Evolutionary conservation across 192 early-diverging fungal genomes (phyloP), one percentile per base, ranked within the genome.

Genomic region (Podila minutissima): DNA sequence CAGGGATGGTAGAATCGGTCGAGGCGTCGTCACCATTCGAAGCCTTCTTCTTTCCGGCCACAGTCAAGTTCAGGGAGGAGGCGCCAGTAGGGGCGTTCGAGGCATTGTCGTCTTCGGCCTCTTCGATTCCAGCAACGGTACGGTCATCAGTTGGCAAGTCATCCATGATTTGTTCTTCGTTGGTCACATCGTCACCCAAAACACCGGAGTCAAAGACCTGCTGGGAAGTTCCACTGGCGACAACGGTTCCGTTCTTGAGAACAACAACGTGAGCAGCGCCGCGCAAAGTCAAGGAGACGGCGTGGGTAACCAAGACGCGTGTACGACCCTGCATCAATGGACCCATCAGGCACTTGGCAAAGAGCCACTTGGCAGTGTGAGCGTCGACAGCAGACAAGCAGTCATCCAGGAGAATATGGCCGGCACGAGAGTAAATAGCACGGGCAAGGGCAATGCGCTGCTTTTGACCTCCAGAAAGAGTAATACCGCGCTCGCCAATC

Each of bases 391-490:
- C 90, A 51, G 86, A 88, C 12, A 91, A 69, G 64, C 85, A 83
- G 62, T 91, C 90, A 74, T 91, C 88, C 57, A 87, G 38, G 57
- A 83, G 59, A n/a, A 78, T 66, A 58, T 71, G 67, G 81, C 97
- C 96, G 10, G 95, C 93, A 22, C 92, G 86, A 26, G 95, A 88
- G 73, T 99, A 99, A 26, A 97, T 95, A 0, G 97, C 96, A 53
- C 75, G 92, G 86, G 86, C 89, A 33, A 88, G 73, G 15, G 87
- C 83, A 41, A 88, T 84, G 72, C 89, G 91, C 32, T 92, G 91
- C 77, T 95, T 97, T 64, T 98, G 97, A 19, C 97, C 97, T 72
- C 97, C 97, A 35, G 93, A 95, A 17, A 98, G 86, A 49, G 93
- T 97, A 72, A 97, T 92, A 33, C 97, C 97, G 68, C 90, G 89